Evolutionary conservation across 768 basidiomycete species (phyloP).

Genomic region (Kwoniella bestiolae): DNA sequence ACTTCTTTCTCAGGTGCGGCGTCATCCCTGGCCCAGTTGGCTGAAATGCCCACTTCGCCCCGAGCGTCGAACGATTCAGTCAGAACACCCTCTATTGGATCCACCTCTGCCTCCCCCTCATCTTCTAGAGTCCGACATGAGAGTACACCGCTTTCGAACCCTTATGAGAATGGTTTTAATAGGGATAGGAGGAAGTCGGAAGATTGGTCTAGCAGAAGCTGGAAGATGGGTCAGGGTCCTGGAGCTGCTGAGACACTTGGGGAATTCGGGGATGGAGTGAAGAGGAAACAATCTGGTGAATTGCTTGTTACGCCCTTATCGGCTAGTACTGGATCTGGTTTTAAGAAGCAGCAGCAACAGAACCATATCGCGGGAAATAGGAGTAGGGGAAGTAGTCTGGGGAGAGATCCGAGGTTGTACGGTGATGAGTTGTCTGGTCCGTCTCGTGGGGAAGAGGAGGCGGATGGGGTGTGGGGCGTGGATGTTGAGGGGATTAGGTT

Average conservation of each 20-base stretch:
- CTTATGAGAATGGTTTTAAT: not conserved
- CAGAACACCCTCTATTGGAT: not conserved
- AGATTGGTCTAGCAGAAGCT: conserved; percentile 43
- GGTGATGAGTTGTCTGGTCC: conserved; percentile 21
- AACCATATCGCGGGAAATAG: conserved; percentile 13
- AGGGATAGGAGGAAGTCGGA: conserved; percentile 36
- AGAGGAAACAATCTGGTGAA: conserved; percentile 40
- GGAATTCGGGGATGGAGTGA: conserved; percentile 49
- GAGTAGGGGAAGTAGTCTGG: conserved; percentile 42
- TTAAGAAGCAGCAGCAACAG: conserved; percentile 3
- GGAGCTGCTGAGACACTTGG: conserved; percentile 43
- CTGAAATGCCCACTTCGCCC: conserved; percentile 32
- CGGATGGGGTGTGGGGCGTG: conserved; percentile 38
- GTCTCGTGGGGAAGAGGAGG: conserved; percentile 14
- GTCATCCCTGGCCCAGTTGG: conserved; percentile 34
- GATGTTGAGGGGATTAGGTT: conserved; percentile 46
- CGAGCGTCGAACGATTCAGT: not conserved
- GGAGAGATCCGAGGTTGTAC: conserved; percentile 42
- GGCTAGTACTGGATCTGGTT: conserved; percentile 9
- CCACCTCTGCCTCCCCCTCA: not conserved
- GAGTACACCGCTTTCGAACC: conserved; percentile 24
- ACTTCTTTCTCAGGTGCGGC: conserved; percentile 36
- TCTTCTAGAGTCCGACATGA: conserved; percentile 21
- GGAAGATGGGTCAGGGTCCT: conserved; percentile 50
- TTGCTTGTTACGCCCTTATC: conserved; percentile 24